A percentile compares a stretch with the other conserved stretches of the same genome.
Evolutionary conservation across 768 basidiomycete species (phyloP).

Genomic region (Imleria badia): DNA sequence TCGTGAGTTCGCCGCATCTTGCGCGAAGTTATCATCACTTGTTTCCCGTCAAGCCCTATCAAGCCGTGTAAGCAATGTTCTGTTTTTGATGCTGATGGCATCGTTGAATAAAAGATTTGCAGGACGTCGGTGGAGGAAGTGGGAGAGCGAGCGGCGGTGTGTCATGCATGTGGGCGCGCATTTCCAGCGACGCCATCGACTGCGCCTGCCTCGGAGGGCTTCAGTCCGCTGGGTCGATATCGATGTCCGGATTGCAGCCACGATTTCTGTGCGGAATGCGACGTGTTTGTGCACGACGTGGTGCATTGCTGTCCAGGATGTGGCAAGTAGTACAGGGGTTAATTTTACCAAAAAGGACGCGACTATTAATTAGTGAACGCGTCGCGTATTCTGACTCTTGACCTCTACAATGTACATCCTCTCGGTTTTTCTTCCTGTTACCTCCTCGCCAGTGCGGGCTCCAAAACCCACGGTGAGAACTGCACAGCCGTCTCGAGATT

Average conservation of each 20-base stretch:
- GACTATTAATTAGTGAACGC: neutral
- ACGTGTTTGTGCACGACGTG: constrained; percentile 94
- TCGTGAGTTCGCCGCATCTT: constrained; percentile 96
- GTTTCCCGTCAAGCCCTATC: constrained; percentile 89
- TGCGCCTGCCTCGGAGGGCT: constrained; percentile 51
- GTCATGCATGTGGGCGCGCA: constrained; percentile 76
- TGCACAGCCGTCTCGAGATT: constrained; percentile 71
- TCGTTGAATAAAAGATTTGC: constrained; percentile 3
- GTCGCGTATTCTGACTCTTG: neutral
- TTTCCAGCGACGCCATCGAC: constrained; percentile 53
- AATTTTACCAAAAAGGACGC: neutral
- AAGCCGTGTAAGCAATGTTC: constrained; percentile 65
- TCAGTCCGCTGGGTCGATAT: constrained; percentile 86
- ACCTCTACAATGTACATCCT: constrained; percentile 1
- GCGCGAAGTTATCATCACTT: constrained; percentile 94
- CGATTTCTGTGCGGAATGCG: constrained; percentile 95
- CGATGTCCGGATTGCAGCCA: constrained; percentile 81
- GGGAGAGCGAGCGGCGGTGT: constrained; percentile 40
- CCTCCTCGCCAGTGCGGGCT: constrained; percentile 45
- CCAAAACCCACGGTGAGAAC: constrained; percentile 40
- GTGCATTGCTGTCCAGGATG: constrained; percentile 94
- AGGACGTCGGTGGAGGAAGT: constrained; percentile 43
- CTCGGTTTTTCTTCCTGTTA: constrained; percentile 48
- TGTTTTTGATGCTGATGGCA: neutral
- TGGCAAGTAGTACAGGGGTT: constrained; percentile 43